phyloP scores from a whole-genome alignment of 225 moss, liverwort and hornwort species.

The Marchantia polymorpha region DNA sequence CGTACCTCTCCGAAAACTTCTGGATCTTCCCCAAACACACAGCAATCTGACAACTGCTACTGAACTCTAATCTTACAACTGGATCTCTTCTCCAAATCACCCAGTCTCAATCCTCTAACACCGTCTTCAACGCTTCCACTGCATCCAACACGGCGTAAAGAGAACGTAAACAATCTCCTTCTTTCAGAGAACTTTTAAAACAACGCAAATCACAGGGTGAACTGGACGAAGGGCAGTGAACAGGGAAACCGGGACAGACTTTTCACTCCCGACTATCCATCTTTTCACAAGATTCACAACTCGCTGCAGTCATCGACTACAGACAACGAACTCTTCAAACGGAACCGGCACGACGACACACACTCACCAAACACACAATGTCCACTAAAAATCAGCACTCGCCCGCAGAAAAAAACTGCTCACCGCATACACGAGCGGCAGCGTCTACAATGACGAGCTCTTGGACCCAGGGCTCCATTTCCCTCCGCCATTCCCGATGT shows the following conservation, averaged over 20 bases:
- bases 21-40: background rate
- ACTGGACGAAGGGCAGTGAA: background rate
- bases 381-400: background rate
- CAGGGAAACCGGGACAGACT: background rate
- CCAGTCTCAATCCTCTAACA: background rate
- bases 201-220: background rate
- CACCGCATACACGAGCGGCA: background rate
- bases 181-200: background rate
- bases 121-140: constrained; percentile 1
- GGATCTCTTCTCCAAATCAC: background rate
- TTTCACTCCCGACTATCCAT: no score
- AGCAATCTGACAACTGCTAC: background rate
- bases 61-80: background rate
- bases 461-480: background rate
- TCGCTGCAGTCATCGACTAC: background rate
- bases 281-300: no score
- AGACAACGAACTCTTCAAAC: background rate
- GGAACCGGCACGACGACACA: background rate
- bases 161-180: background rate
- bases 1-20: background rate
- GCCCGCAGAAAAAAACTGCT: background rate
- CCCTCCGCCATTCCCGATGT: no score
- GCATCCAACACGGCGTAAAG: background rate
- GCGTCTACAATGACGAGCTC: background rate
- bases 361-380: background rate